phyloP scores from a whole-genome alignment of 78 protist species.

The Polysphondylium violaceum region DNA sequence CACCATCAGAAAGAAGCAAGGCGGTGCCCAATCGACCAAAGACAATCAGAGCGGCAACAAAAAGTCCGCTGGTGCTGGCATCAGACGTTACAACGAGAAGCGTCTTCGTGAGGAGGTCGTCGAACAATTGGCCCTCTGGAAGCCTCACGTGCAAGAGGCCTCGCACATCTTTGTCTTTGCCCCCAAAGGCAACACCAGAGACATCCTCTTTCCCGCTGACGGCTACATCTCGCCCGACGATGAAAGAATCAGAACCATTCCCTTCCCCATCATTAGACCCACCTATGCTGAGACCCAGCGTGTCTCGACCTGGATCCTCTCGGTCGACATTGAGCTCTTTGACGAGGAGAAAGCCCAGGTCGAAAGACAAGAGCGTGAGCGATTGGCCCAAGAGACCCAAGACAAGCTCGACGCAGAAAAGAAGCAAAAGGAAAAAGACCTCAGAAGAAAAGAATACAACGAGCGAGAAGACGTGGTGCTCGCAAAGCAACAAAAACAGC shows the following conservation, averaged over 20 bases:
- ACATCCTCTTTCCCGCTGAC: slow-evolving; percentile 33
- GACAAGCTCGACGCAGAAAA: slow-evolving; percentile 2
- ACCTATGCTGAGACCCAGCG: slow-evolving; percentile 60
- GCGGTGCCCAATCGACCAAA: slow-evolving; percentile 82
- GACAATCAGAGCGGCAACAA: slow-evolving; percentile 56
- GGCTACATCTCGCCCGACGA: slow-evolving; percentile 33
- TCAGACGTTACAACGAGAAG: slow-evolving; percentile 73
- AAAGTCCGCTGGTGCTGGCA: slow-evolving; percentile 69
- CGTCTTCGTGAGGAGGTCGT: slow-evolving; percentile 51
- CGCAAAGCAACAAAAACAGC: background rate
- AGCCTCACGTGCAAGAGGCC: slow-evolving; percentile 19
- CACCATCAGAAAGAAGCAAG: slow-evolving; percentile 87
- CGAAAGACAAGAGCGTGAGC: slow-evolving; percentile 20
- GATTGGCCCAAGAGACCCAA: slow-evolving; percentile 9
- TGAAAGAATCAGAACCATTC: slow-evolving; percentile 34
- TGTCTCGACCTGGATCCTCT: slow-evolving; percentile 23
- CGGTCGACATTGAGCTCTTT: slow-evolving; percentile 52
- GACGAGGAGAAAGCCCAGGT: slow-evolving; percentile 20
- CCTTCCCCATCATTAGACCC: slow-evolving; percentile 76
- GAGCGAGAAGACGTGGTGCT: background rate
- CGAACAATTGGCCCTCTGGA: slow-evolving; percentile 20
- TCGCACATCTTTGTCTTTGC: slow-evolving; percentile 57
- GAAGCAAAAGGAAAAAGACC: slow-evolving; percentile 10
- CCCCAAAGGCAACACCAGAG: slow-evolving; percentile 63
- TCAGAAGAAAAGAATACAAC: background rate